Evolutionary conservation across 805 yeast species (phyloP).

Genomic region (Priceomyces medius): DNA sequence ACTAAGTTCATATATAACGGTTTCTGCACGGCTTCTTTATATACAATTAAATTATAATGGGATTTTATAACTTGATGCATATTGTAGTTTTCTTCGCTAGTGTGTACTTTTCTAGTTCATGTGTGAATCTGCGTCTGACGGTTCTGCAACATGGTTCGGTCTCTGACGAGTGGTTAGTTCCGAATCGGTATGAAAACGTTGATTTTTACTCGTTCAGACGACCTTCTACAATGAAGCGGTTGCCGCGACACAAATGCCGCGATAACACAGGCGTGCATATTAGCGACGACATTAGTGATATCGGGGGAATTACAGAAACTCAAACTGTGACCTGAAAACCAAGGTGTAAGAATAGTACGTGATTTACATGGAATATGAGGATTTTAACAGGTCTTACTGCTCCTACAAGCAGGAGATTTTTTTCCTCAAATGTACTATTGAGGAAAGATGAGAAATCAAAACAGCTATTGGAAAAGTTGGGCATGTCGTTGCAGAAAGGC

Average conservation of each 20-base stretch:
- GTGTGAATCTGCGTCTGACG: too few relatives aligned
- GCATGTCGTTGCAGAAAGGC: conserved; percentile 32
- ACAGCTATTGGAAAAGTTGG: conserved; percentile 30
- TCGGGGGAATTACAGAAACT: background rate
- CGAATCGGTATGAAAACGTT: background rate
- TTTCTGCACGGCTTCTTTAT: background rate
- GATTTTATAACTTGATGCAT: too few relatives aligned
- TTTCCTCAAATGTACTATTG: background rate
- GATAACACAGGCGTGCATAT: background rate
- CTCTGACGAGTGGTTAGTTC: too few relatives aligned
- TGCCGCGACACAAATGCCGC: too few relatives aligned
- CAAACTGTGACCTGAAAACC: too few relatives aligned
- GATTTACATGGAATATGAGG: conserved; percentile 1
- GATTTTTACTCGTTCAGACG: background rate
- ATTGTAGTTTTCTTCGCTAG: too few relatives aligned
- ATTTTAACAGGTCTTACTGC: background rate
- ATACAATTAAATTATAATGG: too few relatives aligned
- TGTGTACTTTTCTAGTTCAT: too few relatives aligned
- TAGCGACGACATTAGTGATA: background rate
- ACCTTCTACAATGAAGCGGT: too few relatives aligned
- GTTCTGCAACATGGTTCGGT: too few relatives aligned
- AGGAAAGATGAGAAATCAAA: conserved; percentile 22
- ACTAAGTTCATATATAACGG: too few relatives aligned
- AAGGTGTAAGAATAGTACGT: too few relatives aligned
- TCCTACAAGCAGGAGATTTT: background rate